These are phyloP conservation scores for Pseudogymnoascus sp. DNA, from an alignment of 2,329 filamentous ascomycete species.

Conservation along the genomic window DNA sequence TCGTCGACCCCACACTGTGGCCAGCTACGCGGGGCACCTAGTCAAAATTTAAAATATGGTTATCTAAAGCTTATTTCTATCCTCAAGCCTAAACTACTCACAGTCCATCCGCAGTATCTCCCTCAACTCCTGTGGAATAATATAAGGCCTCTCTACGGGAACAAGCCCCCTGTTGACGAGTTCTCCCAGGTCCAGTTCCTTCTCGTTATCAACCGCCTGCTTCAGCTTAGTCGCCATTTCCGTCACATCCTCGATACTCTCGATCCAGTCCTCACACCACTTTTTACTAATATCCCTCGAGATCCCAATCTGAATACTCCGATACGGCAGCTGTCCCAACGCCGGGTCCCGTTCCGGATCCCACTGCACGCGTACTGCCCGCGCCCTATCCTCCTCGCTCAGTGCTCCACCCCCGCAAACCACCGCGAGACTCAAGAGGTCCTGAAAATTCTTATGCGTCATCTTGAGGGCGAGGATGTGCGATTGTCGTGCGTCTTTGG, in stretches of 20 bases:
- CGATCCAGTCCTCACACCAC: constrained; percentile 44
- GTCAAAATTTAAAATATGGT: neutral
- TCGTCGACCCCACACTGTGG: neutral
- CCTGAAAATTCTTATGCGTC: constrained; percentile 40
- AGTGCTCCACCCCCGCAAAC: constrained; percentile 27
- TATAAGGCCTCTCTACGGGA: constrained; percentile 37
- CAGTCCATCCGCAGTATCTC: constrained; percentile 27
- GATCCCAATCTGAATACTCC: constrained; percentile 56
- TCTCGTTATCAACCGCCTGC: constrained; percentile 31
- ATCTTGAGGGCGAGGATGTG: constrained; percentile 50
- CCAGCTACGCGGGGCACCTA: neutral
- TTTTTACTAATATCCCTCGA: constrained; percentile 34
- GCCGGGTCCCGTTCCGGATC: constrained; percentile 47
- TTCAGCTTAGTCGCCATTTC: constrained; percentile 41
- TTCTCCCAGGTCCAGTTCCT: constrained; percentile 28
- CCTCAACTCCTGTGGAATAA: constrained; percentile 32
- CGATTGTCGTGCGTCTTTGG: constrained; percentile 45
- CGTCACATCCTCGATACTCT: constrained; percentile 50
- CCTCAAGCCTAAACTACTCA: neutral
- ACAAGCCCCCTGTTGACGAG: constrained; percentile 33
- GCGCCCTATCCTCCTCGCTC: constrained; percentile 18
- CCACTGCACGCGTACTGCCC: constrained; percentile 50
- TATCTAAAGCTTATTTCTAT: neutral
- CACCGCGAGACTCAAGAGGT: constrained; percentile 32
- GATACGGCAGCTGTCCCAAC: constrained; percentile 37